Percentiles rank a stretch among this genome's conserved stretches.
phyloP scores from a whole-genome alignment of 148 eudicot species.

The Camellia japonica region DNA sequence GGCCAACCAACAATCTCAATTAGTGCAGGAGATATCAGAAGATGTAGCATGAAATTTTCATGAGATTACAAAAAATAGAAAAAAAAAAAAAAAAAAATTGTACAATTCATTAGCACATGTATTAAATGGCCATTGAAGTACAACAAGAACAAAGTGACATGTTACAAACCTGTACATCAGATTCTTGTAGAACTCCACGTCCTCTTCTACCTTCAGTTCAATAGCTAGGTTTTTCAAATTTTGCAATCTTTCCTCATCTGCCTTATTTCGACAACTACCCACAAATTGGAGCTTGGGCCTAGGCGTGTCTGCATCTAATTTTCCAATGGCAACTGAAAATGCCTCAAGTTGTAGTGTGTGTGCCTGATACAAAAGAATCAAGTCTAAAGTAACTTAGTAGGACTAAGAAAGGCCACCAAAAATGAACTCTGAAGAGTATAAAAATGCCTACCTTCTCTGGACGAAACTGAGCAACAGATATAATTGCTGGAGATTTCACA shows the following conservation, averaged over 20 bases:
- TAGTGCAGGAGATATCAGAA: background rate
- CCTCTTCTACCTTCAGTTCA: slow-evolving; percentile 61
- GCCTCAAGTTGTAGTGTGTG: slow-evolving; percentile 91
- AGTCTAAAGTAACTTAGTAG: slow-evolving; percentile 15
- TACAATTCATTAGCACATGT: background rate
- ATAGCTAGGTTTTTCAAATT: slow-evolving; percentile 71
- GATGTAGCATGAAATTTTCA: background rate
- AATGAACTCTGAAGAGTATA: slow-evolving; percentile 19
- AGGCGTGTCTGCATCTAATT: slow-evolving; percentile 48
- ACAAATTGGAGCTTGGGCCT: slow-evolving; percentile 86
- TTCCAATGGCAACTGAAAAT: slow-evolving; percentile 59
- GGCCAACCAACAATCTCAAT: background rate
- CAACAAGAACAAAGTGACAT: background rate
- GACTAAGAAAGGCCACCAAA: slow-evolving; percentile 13
- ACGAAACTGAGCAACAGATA: slow-evolving; percentile 98
- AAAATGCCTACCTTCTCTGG: slow-evolving; percentile 89
- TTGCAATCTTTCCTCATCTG: slow-evolving; percentile 80
- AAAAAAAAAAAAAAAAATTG: too few species aligned
- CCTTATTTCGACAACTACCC: slow-evolving; percentile 92
- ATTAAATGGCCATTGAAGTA: background rate
- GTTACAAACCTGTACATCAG: slow-evolving; percentile 70
- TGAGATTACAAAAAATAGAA: background rate
- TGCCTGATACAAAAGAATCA: slow-evolving; percentile 51
- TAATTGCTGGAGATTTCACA: slow-evolving; percentile 42
- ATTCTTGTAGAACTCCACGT: slow-evolving; percentile 90